phyloP scores from a whole-genome alignment of 108 stramenopile genomes.

The Cyclotella baltica region DNA sequence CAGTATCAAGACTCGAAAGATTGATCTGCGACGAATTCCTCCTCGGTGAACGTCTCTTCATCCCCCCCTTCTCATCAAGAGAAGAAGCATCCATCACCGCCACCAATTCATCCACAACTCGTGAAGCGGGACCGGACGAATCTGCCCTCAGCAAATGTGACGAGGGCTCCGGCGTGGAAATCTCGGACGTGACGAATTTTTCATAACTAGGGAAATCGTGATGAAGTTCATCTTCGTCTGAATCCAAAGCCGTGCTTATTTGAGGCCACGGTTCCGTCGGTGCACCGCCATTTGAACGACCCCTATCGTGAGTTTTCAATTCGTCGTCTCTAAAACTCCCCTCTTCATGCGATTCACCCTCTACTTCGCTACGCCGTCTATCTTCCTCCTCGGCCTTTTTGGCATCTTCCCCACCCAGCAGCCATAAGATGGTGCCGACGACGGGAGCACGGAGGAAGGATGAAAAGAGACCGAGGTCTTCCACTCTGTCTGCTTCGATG shows the following conservation, averaged over 20 bases:
- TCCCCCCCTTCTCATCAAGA: background rate
- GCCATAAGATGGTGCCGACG: slow-evolving; percentile 60
- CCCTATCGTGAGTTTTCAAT: background rate
- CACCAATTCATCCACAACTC: slow-evolving; percentile 45
- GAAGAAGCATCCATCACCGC: slow-evolving; percentile 41
- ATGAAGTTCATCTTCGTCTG: slow-evolving; percentile 13
- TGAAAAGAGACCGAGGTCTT: slow-evolving; percentile 70
- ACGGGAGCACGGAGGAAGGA: slow-evolving; percentile 68
- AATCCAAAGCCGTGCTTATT: slow-evolving; percentile 22
- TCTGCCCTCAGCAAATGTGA: background rate
- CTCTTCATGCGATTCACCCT: background rate
- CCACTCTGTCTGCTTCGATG: slow-evolving; percentile 76
- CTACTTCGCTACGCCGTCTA: background rate
- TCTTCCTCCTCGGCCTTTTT: slow-evolving; percentile 18
- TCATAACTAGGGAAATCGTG: slow-evolving; percentile 6
- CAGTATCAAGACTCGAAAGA: slow-evolving; percentile 9
- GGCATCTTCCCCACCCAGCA: slow-evolving; percentile 65
- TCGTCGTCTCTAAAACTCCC: slow-evolving; percentile 8
- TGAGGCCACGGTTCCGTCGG: slow-evolving; percentile 28
- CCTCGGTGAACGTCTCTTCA: slow-evolving; percentile 4
- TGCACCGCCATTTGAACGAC: slow-evolving; percentile 15
- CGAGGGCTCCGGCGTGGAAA: background rate
- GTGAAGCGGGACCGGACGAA: slow-evolving; percentile 18
- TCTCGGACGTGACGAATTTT: background rate
- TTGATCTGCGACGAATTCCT: background rate